Evolutionary conservation across 176 grass and related monocot genomes (phyloP).

Genomic region (Areca catechu): DNA sequence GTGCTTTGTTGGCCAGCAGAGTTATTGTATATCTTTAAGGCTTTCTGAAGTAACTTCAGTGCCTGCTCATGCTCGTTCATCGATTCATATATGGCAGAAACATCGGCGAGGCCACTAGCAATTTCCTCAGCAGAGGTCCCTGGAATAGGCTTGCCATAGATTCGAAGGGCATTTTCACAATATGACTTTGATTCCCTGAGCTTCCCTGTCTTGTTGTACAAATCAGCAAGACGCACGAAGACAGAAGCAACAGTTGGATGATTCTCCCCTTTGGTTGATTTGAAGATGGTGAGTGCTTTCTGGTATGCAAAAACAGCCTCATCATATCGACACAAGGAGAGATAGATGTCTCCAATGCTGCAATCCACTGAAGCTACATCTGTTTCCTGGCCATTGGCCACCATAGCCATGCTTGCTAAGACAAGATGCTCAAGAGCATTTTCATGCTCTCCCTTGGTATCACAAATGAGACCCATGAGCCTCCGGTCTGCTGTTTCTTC

Average conservation of each 20-base stretch:
- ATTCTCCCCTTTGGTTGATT: conserved; percentile 91
- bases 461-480: conserved; percentile 88
- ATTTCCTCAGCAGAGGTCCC: conserved; percentile 87
- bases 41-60: conserved; percentile 89
- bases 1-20: conserved; percentile 81
- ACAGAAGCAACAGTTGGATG: conserved; percentile 88
- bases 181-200: conserved; percentile 85
- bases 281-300: conserved; percentile 86
- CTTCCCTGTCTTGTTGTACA: conserved; percentile 90
- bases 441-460: conserved; percentile 82
- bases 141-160: conserved; percentile 86
- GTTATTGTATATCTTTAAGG: conserved; percentile 77
- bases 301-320: conserved; percentile 86
- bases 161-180: conserved; percentile 91
- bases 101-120: conserved; percentile 72
- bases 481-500: conserved; percentile 91
- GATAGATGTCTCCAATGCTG: conserved; percentile 92
- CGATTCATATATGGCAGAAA: conserved; percentile 89
- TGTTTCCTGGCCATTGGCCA: conserved; percentile 76
- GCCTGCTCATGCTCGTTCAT: conserved; percentile 97
- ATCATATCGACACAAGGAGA: conserved; percentile 76
- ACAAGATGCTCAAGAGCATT: conserved; percentile 85
- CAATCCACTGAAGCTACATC: conserved; percentile 90
- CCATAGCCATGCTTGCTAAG: conserved; percentile 82
- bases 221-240: conserved; percentile 82